Conservation (phyloP, 371 early-diverging fungal species). For the Apophysomyces elegans region DNA sequence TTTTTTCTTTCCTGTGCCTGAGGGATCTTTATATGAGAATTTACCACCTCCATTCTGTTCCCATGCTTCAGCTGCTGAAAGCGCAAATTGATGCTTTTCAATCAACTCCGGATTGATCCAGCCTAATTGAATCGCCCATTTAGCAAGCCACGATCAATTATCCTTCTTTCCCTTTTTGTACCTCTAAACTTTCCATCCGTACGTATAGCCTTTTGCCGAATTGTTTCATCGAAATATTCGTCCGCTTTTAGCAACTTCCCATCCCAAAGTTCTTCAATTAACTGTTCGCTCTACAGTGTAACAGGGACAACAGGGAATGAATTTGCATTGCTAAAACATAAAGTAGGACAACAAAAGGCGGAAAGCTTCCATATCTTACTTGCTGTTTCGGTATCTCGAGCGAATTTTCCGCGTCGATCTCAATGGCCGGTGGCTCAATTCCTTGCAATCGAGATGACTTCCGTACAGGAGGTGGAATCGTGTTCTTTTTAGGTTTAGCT, state of each 20-base stretch:
- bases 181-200: constrained; percentile 63
- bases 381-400: constrained; percentile 13
- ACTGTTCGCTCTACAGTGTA: constrained; percentile 16
- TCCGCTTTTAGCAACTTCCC: constrained; percentile 57
- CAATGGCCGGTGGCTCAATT: constrained; percentile 37
- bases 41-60: constrained; percentile 78
- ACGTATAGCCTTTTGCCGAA: constrained; percentile 54
- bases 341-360: background rate
- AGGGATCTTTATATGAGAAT: constrained; percentile 67
- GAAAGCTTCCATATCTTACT: constrained; percentile 11
- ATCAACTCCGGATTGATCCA: constrained; percentile 68
- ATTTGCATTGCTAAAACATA: no score
- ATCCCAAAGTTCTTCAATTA: constrained; percentile 43
- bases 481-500: constrained; percentile 19
- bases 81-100: constrained; percentile 60
- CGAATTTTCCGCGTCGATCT: constrained; percentile 32
- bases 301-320: no score
- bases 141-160: background rate
- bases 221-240: constrained; percentile 56
- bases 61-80: constrained; percentile 69
- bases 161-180: background rate
- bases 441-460: constrained; percentile 56
- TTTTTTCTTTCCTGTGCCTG: constrained; percentile 50
- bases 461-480: constrained; percentile 27
- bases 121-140: constrained; percentile 26